Evolutionary conservation across 345 rosid genomes (phyloP).

Genomic region (Eucalyptus pauciflora): DNA sequence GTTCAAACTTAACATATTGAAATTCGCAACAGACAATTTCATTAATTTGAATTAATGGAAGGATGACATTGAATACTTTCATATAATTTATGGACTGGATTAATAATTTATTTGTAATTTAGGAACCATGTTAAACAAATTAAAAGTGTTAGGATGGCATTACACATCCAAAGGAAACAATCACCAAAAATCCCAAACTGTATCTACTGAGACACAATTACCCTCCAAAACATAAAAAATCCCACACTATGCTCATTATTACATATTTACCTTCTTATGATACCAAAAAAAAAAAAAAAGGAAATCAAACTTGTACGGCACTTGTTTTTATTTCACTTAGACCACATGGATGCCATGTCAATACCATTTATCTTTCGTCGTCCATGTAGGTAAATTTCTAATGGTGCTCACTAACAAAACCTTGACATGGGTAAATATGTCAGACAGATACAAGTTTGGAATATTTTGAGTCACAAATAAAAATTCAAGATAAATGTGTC

Average conservation of each 20-base stretch:
- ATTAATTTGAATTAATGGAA: too few species aligned
- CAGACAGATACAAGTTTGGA: accelerated
- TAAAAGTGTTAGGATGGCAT: not conserved
- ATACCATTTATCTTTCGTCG: accelerated
- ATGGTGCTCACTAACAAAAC: not conserved
- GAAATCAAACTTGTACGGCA: not conserved
- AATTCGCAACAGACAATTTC: accelerated
- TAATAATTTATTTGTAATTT: not conserved
- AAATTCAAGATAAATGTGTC: not conserved
- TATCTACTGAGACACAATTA: too few species aligned
- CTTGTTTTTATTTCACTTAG: too few species aligned
- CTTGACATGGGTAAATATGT: too few species aligned
- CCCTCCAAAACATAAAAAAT: not conserved
- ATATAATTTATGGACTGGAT: not conserved
- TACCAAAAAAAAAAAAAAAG: too few species aligned
- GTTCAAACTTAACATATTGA: not conserved
- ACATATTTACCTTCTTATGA: not conserved
- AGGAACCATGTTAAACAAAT: too few species aligned
- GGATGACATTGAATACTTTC: not conserved
- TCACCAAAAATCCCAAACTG: not conserved
- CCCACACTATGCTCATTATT: not conserved
- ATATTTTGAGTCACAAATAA: not conserved
- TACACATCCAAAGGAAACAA: too few species aligned
- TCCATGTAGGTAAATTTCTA: not conserved
- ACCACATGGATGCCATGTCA: accelerated